Evolutionary conservation across 2,329 filamentous ascomycete genomes (phyloP), one percentile per base, ranked within the genome.

Genomic region (Grosmannia clavigera): DNA sequence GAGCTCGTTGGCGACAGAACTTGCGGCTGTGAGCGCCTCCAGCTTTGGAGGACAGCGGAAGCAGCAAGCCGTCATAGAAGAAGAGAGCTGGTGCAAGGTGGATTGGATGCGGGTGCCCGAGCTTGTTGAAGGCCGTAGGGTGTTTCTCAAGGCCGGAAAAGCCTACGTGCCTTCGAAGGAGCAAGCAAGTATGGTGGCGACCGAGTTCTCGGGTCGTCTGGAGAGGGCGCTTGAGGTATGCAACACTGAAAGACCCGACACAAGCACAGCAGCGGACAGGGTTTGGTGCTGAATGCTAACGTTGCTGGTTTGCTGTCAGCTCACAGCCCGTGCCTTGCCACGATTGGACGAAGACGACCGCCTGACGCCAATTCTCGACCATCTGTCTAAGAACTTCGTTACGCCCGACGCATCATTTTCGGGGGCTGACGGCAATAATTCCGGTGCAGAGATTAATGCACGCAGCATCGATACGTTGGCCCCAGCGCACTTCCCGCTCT

Each of bases 301-400:
- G 6, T 19, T 31, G 5, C 31, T 55, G 33, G 9, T 1, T 6
- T 2, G 65, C 27, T 50, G 10, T 3, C 63, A 92, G 86, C 78
- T 95, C 60, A 96, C 94, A 9, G 87, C 91, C n/a, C 87, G 92
- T 59, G 91, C 91, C 0, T 79, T 97, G 4, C 94, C 94, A 0
- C 86, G 92, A 12, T 82, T 99, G 43, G 94, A 99, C 70, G 94
- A 99, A 77, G 94, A 99, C 71, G 92, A 97, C 71, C 88, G 94
- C 54, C 81, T 99, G 6, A 81, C 80, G 0, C 82, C 82, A 0
- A 84, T 84, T 63, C 78, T 85, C 27, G 75, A 83, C 66, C 81
- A 99, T 69, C 81, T 99, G n/a, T 94, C 90, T 62, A 92, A 95
- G 72, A 96, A 92, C 70, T 99, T 99, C 72, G 87, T 90, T 66